Conservation (phyloP, 352 stramenopile species). For the Pythium plurisporium region DNA sequence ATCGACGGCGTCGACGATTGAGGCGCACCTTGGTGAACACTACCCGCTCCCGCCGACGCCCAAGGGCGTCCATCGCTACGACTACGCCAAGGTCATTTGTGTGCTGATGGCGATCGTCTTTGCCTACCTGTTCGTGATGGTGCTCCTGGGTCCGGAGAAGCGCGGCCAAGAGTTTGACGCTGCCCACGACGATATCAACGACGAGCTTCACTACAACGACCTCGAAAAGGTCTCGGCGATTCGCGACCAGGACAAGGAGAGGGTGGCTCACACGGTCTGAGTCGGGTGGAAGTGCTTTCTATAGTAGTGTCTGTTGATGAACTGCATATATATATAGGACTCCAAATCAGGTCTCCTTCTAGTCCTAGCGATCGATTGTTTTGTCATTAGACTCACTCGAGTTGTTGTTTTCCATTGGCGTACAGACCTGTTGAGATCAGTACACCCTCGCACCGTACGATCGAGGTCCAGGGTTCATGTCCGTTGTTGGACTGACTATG, state of each 20-base stretch:
- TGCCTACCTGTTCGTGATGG: slow-evolving; percentile 36
- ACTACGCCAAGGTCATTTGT: slow-evolving; percentile 52
- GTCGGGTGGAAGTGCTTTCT: neutral
- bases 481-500: no score
- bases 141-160: slow-evolving; percentile 40
- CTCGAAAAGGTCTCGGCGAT: slow-evolving; percentile 22
- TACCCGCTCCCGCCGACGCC: slow-evolving; percentile 33
- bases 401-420: no score
- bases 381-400: no score
- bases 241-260: slow-evolving; percentile 11
- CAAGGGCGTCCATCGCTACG: slow-evolving; percentile 30
- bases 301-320: neutral
- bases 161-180: slow-evolving; percentile 15
- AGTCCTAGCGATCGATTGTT: no score
- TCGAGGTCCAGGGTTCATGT: no score
- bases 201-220: slow-evolving; percentile 25
- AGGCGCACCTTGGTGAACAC: slow-evolving; percentile 36
- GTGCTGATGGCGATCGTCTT: slow-evolving; percentile 41
- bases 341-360: no score
- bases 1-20: slow-evolving; percentile 44
- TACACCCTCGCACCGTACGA: no score
- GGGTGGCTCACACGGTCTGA: slow-evolving; percentile 23
- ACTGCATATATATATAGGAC: no score
- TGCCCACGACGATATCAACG: slow-evolving; percentile 19
- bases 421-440: no score